Base-by-base conservation (phyloP, 306 rosid genomes). In the Medicago arabica region DNA sequence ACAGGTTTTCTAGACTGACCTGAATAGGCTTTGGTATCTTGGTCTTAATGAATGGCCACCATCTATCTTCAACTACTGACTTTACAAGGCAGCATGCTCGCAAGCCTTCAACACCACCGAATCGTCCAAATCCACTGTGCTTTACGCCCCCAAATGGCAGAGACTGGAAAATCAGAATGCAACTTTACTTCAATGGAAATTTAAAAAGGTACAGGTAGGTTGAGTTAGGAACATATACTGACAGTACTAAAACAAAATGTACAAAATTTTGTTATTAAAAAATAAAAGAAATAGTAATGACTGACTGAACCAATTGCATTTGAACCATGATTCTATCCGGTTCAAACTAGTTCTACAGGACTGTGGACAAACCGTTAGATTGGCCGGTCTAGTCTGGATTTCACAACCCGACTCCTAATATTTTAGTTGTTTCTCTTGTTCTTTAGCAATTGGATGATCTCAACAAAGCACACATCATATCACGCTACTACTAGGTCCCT, bases 61-160 rank as follows among this genome's bases (percentile, higher is more conserved):
- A 92, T 80, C 97, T 86, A 83, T 95, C 97, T 87, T 95, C 99
- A 7, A 87, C 97, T 19, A 95, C 97, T 80, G 99, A 80, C 86
- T 92, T 92, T 71, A 90, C 93, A 28, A 92, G 93, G 86, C 99
- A 95, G 81, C 99, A 95, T 11, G 97, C 99, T 60, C 99, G 90
- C 86, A 95, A 72, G 68, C 99, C 99, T 84, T 95, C 97, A 4
- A 83, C 83, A 25, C 99, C 99, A 78, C 88, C 96, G 34, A 95
- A 92, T 82, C 99, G 86, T 72, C 99, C 99, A 83, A 95, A 95
- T 77, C 99, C 98, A 65, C 98, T 92, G 77, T 90, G 86, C 83
- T 95, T 95, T 53, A 92, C 92, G 0, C 97, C 99, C 34, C 99
- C 99, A 81, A 90, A 95, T 58, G 99, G 99, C 71, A 95, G 85